Base-by-base conservation (phyloP, 164 flowering plant species). In the Kingdonia uniflora region DNA sequence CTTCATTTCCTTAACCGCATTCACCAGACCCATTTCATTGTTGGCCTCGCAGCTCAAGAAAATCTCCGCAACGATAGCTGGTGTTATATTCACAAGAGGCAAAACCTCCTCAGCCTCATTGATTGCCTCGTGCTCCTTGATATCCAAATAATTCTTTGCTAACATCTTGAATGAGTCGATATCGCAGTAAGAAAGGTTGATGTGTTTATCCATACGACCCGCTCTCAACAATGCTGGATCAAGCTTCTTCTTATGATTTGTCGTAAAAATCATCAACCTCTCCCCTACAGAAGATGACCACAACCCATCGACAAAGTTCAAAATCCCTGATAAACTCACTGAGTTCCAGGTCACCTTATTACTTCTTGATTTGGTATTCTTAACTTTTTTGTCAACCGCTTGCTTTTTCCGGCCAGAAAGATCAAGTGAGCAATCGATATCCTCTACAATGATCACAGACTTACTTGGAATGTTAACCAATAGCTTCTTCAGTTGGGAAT, bases 121-220 rank as follows among this genome's bases (percentile, higher is more conserved):
- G n/a, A n/a, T n/a, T 56, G 38, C 61, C 48, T 42, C 49, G 16
- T 68, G 72, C 21, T 56, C 58, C 1, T 61, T 59, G 12, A 64
- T 40, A 2, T 25, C 26, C 20, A 64, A 42, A 58, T 68, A 68
- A 48, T 68, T 68, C 60, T 49, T 49, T 19, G 42, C 47, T 15
- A 68, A 25, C 15, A 33, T 60, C 54, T 43, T 64, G 12, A 68
- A 64, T 12, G 72, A 58, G 0, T 44, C 6, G 14, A 56, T 49
- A 51, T 40, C 49, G 39, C 73, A 69, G 44, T 51, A 62, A 1
- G 64, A 29, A 2, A 69, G 63, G 15, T 62, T 24, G 29, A 69
- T 65, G 15, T 69, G 69, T 56, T 55, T 69, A 21, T 69, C 72
- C 72, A 68, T 68, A 17, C 72, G 40, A 10, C 72, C 72, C n/a